Conservation (phyloP, 2,329 filamentous ascomycete species). For the Penicillium sp. region DNA sequence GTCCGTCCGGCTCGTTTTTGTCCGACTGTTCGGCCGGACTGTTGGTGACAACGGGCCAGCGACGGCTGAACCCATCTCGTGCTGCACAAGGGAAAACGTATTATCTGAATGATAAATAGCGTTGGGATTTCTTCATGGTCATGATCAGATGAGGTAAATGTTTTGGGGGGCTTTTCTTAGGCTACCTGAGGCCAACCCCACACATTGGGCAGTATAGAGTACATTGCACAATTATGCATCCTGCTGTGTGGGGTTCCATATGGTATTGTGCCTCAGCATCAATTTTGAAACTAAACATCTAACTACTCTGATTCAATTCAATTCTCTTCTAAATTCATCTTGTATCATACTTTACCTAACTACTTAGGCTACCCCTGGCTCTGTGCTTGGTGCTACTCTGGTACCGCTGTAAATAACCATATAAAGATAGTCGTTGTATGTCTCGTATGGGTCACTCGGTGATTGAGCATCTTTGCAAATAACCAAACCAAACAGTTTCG, state of each 20-base stretch:
- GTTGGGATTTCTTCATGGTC: background rate
- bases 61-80: background rate
- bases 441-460: no score
- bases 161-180: background rate
- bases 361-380: no score
- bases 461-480: no score
- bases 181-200: background rate
- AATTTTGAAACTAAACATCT: background rate
- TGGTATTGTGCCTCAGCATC: background rate
- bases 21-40: constrained; percentile 7
- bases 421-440: no score
- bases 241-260: no score
- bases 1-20: background rate
- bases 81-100: background rate
- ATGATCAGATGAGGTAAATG: background rate
- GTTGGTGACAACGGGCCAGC: background rate
- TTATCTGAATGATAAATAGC: background rate
- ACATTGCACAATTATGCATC: background rate
- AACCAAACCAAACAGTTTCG: no score
- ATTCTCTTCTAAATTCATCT: background rate
- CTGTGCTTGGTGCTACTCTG: no score
- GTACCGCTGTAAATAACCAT: no score
- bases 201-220: background rate
- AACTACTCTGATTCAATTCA: background rate
- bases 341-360: no score